These are phyloP conservation scores for Populus nigra DNA, from an alignment of 345 rosid species.

Conservation along the genomic window DNA sequence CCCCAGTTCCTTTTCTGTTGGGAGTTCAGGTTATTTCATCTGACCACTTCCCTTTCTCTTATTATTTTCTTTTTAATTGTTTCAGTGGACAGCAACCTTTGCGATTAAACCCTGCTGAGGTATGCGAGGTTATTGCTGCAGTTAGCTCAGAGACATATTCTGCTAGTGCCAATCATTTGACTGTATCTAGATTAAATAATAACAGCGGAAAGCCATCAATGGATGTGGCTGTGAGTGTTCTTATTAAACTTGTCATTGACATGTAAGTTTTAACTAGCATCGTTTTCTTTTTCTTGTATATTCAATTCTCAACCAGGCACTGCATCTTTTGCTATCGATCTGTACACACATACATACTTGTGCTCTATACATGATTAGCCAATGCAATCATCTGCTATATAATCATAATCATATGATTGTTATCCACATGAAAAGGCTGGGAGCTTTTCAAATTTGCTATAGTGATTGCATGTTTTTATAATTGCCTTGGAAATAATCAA, in stretches of 20 bases:
- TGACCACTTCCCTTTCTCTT: slow-evolving; percentile 14
- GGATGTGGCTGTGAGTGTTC: slow-evolving; percentile 98
- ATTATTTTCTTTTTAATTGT: slow-evolving; percentile 23
- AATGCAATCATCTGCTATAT: slow-evolving; percentile 6
- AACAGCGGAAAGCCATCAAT: slow-evolving; percentile 80
- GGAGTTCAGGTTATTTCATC: slow-evolving; percentile 11
- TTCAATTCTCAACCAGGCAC: not conserved
- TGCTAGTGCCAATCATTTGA: slow-evolving; percentile 54
- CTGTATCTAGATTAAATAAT: slow-evolving; percentile 69
- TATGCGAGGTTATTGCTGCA: slow-evolving; percentile 92
- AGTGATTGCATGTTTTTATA: not conserved
- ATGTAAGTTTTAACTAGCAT: slow-evolving; percentile 49
- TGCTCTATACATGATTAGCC: slow-evolving; percentile 14
- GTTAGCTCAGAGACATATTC: slow-evolving; percentile 83
- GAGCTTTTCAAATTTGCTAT: not conserved
- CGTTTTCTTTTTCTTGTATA: not conserved
- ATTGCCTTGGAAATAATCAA: not conserved
- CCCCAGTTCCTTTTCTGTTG: not conserved
- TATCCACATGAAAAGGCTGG: not conserved
- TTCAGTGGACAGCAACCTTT: slow-evolving; percentile 96
- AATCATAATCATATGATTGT: not conserved
- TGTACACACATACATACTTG: not conserved
- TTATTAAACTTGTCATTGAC: slow-evolving; percentile 93
- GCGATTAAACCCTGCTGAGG: slow-evolving; percentile 79
- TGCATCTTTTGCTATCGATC: not conserved